phyloP scores from a whole-genome alignment of 768 basidiomycete species.

The Glaciozyma martinii region DNA sequence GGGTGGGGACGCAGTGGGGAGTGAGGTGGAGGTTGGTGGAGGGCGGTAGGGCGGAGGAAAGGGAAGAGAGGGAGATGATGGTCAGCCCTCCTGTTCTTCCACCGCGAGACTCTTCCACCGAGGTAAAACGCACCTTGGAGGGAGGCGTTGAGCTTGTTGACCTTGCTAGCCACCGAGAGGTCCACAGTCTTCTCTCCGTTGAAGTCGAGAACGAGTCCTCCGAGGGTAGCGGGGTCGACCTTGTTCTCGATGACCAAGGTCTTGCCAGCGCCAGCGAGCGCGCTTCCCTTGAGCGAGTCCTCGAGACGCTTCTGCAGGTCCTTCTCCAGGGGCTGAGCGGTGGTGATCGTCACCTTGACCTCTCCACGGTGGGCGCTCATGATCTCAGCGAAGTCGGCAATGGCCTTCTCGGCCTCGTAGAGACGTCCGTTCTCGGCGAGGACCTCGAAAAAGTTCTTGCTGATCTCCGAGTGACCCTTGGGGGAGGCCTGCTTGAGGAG shows the following conservation, averaged over 20 bases:
- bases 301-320: constrained; percentile 71
- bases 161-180: constrained; percentile 83
- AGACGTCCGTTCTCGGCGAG: constrained; percentile 90
- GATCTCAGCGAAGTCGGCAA: constrained; percentile 83
- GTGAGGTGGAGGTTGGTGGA: not conserved
- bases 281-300: constrained; percentile 71
- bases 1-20: too few relatives aligned
- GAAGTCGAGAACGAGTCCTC: constrained; percentile 90
- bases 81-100: not conserved
- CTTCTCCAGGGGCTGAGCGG: constrained; percentile 56
- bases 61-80: not conserved
- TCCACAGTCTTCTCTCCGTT: constrained; percentile 98
- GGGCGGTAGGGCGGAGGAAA: not conserved
- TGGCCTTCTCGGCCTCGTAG: constrained; percentile 70
- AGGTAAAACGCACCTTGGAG: constrained; percentile 33
- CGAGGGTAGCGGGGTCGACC: constrained; percentile 85
- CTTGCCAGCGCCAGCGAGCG: constrained; percentile 79
- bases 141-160: constrained; percentile 91
- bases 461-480: constrained; percentile 55
- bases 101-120: not conserved
- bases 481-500: constrained; percentile 48
- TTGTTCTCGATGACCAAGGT: constrained; percentile 83
- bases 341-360: constrained; percentile 78
- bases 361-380: constrained; percentile 85
- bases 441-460: constrained; percentile 71